Evolutionary conservation across 805 yeast species (phyloP).

Genomic region (Candida arabinofermentans): DNA sequence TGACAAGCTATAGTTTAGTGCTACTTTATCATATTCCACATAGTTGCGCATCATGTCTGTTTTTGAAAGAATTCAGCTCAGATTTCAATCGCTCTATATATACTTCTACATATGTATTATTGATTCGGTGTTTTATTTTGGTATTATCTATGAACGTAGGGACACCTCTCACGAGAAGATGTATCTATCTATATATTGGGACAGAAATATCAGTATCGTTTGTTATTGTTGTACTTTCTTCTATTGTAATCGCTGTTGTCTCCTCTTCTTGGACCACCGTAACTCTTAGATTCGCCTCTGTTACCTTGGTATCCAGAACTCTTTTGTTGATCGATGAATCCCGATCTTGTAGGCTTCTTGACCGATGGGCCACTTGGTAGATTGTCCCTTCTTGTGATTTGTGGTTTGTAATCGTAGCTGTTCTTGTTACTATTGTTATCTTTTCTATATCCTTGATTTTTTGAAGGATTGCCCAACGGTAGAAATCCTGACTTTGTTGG

Average conservation of each 20-base stretch:
- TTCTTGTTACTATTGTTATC: conserved; percentile 8
- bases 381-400: not conserved
- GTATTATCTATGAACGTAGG: too few relatives aligned
- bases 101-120: too few relatives aligned
- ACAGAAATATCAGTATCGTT: not conserved
- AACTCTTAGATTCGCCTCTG: conserved; percentile 1
- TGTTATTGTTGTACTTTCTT: not conserved
- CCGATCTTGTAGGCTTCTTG: conserved; percentile 11
- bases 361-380: conserved; percentile 1
- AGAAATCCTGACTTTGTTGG: conserved; percentile 21
- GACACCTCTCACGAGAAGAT: not conserved
- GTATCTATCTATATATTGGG: not conserved
- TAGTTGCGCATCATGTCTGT: not conserved
- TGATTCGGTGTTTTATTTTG: too few relatives aligned
- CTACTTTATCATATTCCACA: too few relatives aligned
- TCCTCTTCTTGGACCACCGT: not conserved
- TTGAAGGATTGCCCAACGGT: conserved; percentile 6
- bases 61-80: too few relatives aligned
- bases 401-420: conserved; percentile 1
- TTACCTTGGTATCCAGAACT: not conserved
- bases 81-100: too few relatives aligned
- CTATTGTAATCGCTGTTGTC: not conserved
- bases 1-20: conserved; percentile 11
- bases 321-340: conserved; percentile 9
- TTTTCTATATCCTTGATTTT: conserved; percentile 6